Evolutionary conservation across 208 protist genomes (phyloP).

Genomic region (Strigomonas galati): DNA sequence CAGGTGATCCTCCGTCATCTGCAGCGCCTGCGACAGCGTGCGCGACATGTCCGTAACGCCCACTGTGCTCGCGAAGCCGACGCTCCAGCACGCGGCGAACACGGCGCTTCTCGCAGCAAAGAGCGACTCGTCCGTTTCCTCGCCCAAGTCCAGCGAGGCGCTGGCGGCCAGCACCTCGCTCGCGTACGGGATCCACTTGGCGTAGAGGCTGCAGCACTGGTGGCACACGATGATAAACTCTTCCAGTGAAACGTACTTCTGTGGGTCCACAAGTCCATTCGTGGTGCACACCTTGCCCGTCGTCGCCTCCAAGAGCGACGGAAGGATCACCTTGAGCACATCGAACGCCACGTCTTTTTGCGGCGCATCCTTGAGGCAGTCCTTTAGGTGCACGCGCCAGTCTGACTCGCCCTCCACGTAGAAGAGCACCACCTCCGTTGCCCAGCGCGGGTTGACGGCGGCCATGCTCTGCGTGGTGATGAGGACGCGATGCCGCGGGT

Average conservation of each 20-base stretch:
- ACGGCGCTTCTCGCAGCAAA: conserved; percentile 47
- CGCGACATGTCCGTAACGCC: conserved; percentile 5
- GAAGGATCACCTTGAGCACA: conserved; percentile 42
- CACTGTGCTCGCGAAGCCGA: conserved; percentile 26
- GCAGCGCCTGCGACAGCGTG: conserved; percentile 15
- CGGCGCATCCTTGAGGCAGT: conserved; percentile 26
- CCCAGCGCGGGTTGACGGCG: conserved; percentile 29
- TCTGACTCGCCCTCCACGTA: conserved; percentile 22
- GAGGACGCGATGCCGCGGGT: conserved; percentile 26
- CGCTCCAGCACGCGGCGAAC: conserved; percentile 57
- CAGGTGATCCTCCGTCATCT: conserved; percentile 14
- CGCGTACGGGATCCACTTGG: conserved; percentile 53
- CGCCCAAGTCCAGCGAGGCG: conserved; percentile 26
- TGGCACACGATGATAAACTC: conserved; percentile 27
- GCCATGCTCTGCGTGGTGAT: conserved; percentile 26
- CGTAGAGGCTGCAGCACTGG: conserved; percentile 39
- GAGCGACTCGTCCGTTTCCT: conserved; percentile 24
- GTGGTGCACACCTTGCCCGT: neutral
- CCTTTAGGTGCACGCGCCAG: conserved; percentile 42
- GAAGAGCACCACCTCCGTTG: conserved; percentile 48
- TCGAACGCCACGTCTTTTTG: conserved; percentile 22
- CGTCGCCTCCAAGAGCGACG: conserved; percentile 13
- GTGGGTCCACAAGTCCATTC: neutral
- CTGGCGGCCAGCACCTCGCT: conserved; percentile 13
- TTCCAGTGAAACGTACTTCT: neutral